These are phyloP conservation scores for Trametes pubescens DNA, from an alignment of 1,284 basidiomycete species.

Conservation along the genomic window DNA sequence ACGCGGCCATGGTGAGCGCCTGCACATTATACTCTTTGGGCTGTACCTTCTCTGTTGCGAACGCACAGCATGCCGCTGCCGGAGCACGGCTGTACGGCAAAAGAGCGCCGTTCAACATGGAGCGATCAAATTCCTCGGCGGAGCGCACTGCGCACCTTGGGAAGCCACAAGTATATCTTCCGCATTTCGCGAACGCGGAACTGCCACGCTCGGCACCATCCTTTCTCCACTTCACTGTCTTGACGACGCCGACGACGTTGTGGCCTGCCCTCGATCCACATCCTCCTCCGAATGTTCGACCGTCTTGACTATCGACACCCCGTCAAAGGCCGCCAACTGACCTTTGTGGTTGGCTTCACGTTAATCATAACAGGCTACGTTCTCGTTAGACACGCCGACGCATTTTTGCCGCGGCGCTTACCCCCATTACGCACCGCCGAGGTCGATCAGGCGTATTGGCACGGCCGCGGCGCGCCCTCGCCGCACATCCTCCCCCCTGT, in stretches of 20 bases:
- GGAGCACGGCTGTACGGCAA: too few species aligned
- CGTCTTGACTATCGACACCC: slow-evolving; percentile 2
- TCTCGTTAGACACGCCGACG: slow-evolving; percentile 1
- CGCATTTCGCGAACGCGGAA: background rate
- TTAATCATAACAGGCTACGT: slow-evolving; percentile 12
- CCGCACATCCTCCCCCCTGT: slow-evolving; percentile 16
- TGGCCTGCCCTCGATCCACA: background rate
- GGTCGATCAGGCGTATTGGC: background rate
- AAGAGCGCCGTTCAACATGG: too few species aligned
- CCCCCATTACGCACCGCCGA: background rate
- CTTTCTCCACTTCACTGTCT: background rate
- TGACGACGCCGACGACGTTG: background rate
- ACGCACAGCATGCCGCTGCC: too few species aligned
- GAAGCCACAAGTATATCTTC: background rate
- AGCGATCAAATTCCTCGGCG: too few species aligned
- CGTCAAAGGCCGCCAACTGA: slow-evolving; percentile 6
- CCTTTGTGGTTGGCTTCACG: slow-evolving; percentile 10
- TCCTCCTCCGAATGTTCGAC: slow-evolving; percentile 12
- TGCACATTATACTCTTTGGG: too few species aligned
- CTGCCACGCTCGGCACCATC: background rate
- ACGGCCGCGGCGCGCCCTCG: background rate
- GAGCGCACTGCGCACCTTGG: too few species aligned
- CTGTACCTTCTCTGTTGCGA: too few species aligned
- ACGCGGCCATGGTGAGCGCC: too few species aligned
- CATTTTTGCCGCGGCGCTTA: background rate